Base-by-base conservation (phyloP, 1,284 basidiomycete species). In the Trametes polyzona region DNA sequence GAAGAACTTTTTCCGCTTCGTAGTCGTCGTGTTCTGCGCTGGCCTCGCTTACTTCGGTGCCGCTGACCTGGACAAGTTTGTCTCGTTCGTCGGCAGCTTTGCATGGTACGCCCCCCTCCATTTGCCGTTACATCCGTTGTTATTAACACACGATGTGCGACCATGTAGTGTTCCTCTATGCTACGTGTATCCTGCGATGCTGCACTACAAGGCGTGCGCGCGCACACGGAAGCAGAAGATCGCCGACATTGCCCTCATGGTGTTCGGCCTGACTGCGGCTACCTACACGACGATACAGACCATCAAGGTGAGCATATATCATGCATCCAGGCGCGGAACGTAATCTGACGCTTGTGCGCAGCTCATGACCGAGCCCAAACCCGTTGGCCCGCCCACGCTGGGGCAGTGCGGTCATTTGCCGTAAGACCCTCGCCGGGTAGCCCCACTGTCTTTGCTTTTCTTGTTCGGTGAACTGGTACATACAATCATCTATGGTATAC, bases 1-100 rank as follows among this genome's bases (percentile, higher is more conserved):
- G 67, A 99, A 99, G 87, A 99, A 99, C 69, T 69, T 83, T 23
- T 96, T 98, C 81, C 82, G 97, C 49, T 90, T 88, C 54, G 71
- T 77, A 12, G 83, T 90, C 57, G 94, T 98, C 33, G 72, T 90
- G 57, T 76, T 87, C 56, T 94, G 92, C 73, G 88, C 89, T 1
- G 70, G 81, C 21, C 75, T 97, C 58, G 92, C 91, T 55, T 96
- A 89, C 86, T 77, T 82, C 6, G 96, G 96, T 14, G 95, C 95
- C 19, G 82, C 79, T 40, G 95, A 98, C 74, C 76, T 99, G 51
- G 97, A 99, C 78, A 98, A 98, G 77, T 98, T 98, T 71, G 96
- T 99, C 14, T 86, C 93, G 14, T 85, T 99, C 65, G 84, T 99
- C 57, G 96, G 96, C 19, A 91, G 91, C 66, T 93, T 97, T 67